Evolutionary conservation across 2,329 filamentous ascomycete species (phyloP).

Genomic region (Blumeriella jaapii): DNA sequence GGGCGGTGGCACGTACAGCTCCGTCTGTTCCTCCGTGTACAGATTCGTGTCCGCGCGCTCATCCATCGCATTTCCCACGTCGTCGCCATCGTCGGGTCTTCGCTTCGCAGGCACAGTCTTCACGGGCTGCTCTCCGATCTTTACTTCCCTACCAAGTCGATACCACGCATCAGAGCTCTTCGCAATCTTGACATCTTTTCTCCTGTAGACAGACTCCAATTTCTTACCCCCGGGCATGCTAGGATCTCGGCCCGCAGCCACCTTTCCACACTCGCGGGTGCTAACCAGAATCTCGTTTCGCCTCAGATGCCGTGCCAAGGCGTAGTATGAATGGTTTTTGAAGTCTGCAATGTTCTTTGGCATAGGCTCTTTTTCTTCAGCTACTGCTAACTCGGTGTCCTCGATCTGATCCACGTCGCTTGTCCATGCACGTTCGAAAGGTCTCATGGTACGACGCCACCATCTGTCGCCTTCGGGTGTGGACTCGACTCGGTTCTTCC

Average conservation of each 20-base stretch:
- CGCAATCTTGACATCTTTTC: conserved; percentile 67
- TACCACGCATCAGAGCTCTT: conserved; percentile 85
- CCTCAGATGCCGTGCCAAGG: conserved; percentile 72
- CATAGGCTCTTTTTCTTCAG: conserved; percentile 69
- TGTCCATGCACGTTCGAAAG: conserved; percentile 33
- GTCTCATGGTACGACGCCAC: conserved; percentile 41
- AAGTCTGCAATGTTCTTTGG: conserved; percentile 79
- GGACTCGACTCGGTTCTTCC: conserved; percentile 66
- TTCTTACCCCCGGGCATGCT: conserved; percentile 21
- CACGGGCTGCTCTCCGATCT: conserved; percentile 64
- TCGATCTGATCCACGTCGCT: conserved; percentile 75
- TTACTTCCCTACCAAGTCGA: conserved; percentile 70
- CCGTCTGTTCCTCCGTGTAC: conserved; percentile 54
- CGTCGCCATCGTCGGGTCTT: conserved; percentile 28
- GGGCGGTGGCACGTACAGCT: conserved; percentile 63
- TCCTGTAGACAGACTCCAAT: conserved; percentile 71
- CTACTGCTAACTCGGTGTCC: conserved; percentile 59
- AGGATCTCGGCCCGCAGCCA: conserved; percentile 52
- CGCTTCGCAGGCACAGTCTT: conserved; percentile 53
- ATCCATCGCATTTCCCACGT: conserved; percentile 31
- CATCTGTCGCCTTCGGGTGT: conserved; percentile 38
- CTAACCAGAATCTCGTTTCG: conserved; percentile 71
- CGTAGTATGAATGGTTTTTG: conserved; percentile 74
- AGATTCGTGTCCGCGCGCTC: conserved; percentile 43
- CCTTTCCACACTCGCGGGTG: conserved; percentile 61